Base-by-base conservation (phyloP, 1,284 basidiomycete species). In the Exobasidium cylindrosporum region DNA sequence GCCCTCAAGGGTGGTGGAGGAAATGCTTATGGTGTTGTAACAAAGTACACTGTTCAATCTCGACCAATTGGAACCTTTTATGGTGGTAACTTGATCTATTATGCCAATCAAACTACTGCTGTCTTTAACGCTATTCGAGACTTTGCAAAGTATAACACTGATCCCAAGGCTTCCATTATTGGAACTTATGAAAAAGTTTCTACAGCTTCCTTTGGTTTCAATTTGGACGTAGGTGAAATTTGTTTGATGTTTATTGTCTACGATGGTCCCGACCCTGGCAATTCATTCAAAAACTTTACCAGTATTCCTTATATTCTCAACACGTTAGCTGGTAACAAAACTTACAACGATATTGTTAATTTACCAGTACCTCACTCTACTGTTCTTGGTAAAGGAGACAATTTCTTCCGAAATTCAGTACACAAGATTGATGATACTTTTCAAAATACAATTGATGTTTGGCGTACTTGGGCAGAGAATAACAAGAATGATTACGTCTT, bases 1-100 rank as follows among this genome's bases (percentile, higher is more conserved):
- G 64, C 65, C 1, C 63, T 73, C 52, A 71, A 72, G 31, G 70
- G 70, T 10, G 47, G 47, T 6, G 67, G 69, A 0, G 70, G 70
- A 3, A 68, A 66, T 24, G 24, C 63, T 11, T 67, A 66, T 49
- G 70, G 70, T n/a, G 45, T 73, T 11, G 71, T 73, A n/a, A 69
- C 69, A 1, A 29, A 23, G 0, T 73, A 73, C 62, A 35, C 59
- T 17, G 71, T 43, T 66, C 68, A 53, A 68, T 64, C 60, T 71
- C 63, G 64, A 65, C 71, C 40, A 14, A 49, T 49, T 26, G 61
- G 61, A 30, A 60, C 3, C 11, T 35, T 54, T 47, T 53, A 30
- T 28, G 46, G 45, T 46, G 61, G 61, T 32, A 14, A 44, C 10
- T 23, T 63, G 21, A 54, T 62, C 43, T 54, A 60, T 35, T 24